Conservation (phyloP, 2,329 filamentous ascomycete species). For the Claviceps sp. region DNA sequence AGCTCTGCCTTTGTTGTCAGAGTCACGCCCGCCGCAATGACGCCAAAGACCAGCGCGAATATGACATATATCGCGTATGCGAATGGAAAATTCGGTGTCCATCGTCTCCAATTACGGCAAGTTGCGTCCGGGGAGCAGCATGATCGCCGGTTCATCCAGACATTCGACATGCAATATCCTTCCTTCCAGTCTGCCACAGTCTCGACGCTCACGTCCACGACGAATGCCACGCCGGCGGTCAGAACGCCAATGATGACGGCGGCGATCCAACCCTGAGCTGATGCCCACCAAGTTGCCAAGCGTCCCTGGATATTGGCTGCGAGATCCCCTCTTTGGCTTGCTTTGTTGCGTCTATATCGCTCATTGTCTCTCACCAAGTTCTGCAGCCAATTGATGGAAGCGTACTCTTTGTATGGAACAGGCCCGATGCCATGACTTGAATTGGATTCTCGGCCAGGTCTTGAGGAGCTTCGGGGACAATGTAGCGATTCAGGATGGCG, state of each 20-base stretch:
- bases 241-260: conserved; percentile 38
- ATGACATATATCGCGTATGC: conserved; percentile 15
- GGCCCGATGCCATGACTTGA: background rate
- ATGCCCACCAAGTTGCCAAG: conserved; percentile 25
- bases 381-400: conserved; percentile 49
- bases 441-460: background rate
- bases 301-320: conserved; percentile 9
- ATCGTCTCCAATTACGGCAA: conserved; percentile 29
- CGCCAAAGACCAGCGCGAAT: conserved; percentile 13
- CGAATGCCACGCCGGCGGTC: conserved; percentile 40
- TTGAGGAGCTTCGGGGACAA: background rate
- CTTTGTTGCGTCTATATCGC: conserved; percentile 20
- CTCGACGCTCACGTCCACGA: conserved; percentile 40
- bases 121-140: conserved; percentile 27
- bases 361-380: conserved; percentile 46
- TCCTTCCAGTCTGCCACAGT: conserved; percentile 43
- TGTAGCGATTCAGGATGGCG: background rate
- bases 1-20: conserved; percentile 29
- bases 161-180: conserved; percentile 36
- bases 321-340: conserved; percentile 25
- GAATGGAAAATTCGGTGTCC: conserved; percentile 20
- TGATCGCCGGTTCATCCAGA: conserved; percentile 31
- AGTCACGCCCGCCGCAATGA: conserved; percentile 14
- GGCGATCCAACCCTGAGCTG: conserved; percentile 41
- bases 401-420: conserved; percentile 47